Percentiles rank a stretch among this genome's conserved stretches.
These are phyloP conservation scores for Coniochaeta pulveracea DNA, from an alignment of 2,329 filamentous ascomycete species.

Conservation along the genomic window DNA sequence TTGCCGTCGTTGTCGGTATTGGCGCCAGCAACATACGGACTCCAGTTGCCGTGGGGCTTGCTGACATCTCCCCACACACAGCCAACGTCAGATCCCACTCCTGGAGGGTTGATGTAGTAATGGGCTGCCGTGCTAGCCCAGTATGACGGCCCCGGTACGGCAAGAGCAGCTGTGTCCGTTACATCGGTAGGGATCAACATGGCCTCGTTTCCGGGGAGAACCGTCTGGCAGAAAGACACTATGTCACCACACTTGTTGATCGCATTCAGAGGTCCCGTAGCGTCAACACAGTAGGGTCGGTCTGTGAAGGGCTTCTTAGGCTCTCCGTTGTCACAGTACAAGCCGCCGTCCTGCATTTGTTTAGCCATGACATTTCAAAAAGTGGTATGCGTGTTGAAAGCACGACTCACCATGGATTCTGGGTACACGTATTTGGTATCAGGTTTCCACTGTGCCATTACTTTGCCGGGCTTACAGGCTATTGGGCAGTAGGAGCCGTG, in stretches of 20 bases:
- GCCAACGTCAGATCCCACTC: slow-evolving; percentile 43
- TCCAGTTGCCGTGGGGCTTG: slow-evolving; percentile 63
- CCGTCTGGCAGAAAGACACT: slow-evolving; percentile 69
- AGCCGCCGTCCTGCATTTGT: slow-evolving; percentile 52
- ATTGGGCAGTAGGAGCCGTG: slow-evolving; percentile 64
- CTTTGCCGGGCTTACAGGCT: slow-evolving; percentile 63
- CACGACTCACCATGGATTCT: slow-evolving; percentile 52
- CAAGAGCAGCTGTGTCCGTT: slow-evolving; percentile 41
- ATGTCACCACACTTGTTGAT: slow-evolving; percentile 52
- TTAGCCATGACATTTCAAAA: not conserved
- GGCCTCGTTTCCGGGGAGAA: slow-evolving; percentile 67
- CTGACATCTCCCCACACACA: slow-evolving; percentile 61
- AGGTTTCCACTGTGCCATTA: slow-evolving; percentile 72
- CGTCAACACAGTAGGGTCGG: slow-evolving; percentile 58
- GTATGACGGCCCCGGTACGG: slow-evolving; percentile 59
- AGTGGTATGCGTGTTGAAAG: slow-evolving; percentile 3
- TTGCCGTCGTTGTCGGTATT: slow-evolving; percentile 54
- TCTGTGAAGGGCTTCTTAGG: slow-evolving; percentile 58
- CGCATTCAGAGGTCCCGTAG: slow-evolving; percentile 52
- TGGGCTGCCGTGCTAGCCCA: slow-evolving; percentile 66
- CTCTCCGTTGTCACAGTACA: slow-evolving; percentile 60
- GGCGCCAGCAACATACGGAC: slow-evolving; percentile 63
- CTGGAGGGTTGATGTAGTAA: slow-evolving; percentile 72
- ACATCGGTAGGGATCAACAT: slow-evolving; percentile 76
- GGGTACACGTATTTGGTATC: slow-evolving; percentile 58